These are phyloP conservation scores for Rubia tinctorum DNA, from an alignment of 305 asterid species.

Conservation along the genomic window DNA sequence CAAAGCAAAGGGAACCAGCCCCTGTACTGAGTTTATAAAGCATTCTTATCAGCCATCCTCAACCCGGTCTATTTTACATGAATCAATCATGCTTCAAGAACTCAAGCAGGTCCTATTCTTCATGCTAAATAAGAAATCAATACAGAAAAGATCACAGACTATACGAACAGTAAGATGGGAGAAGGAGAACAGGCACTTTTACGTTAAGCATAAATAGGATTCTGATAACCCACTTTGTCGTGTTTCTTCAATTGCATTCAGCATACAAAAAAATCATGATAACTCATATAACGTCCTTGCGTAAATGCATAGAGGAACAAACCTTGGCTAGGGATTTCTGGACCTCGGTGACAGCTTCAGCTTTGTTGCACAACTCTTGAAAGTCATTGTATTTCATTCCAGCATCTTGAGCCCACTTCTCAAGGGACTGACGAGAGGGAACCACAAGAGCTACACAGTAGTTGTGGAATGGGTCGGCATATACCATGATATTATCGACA, in stretches of 20 bases:
- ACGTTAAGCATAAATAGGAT: background rate
- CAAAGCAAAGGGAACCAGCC: background rate
- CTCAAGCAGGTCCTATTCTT: background rate
- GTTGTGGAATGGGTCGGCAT: constrained; percentile 80
- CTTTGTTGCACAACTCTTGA: constrained; percentile 60
- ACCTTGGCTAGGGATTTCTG: constrained; percentile 78
- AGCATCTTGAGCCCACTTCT: constrained; percentile 76
- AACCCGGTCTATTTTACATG: too few species aligned
- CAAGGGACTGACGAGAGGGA: constrained; percentile 58
- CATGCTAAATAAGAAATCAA: background rate
- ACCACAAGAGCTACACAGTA: constrained; percentile 81
- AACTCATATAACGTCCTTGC: background rate
- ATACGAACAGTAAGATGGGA: background rate
- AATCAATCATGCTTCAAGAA: background rate
- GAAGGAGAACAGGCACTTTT: background rate
- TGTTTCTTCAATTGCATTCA: background rate
- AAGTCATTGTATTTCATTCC: constrained; percentile 50
- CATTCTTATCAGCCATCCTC: background rate
- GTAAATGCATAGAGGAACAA: constrained; percentile 16
- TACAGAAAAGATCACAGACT: background rate
- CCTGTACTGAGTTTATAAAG: background rate
- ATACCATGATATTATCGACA: constrained; percentile 65
- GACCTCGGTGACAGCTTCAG: constrained; percentile 62
- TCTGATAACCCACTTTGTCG: background rate
- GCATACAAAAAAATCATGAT: background rate